Percentiles rank a stretch among this genome's conserved stretches.
phyloP scores from a whole-genome alignment of 352 stramenopile species.

The Thraustochytrium sp. region DNA sequence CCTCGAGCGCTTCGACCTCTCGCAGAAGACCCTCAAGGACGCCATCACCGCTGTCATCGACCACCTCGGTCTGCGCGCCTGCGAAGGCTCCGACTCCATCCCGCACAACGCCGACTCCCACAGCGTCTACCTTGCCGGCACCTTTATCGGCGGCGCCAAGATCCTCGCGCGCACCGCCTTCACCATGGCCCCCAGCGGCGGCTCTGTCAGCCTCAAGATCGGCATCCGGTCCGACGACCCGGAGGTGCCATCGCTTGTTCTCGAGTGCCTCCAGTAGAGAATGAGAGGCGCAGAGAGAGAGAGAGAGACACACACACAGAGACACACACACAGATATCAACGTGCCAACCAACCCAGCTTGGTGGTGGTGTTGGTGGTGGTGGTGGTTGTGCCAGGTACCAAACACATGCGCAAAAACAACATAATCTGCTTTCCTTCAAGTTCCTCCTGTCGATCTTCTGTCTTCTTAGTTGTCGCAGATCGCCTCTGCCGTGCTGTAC shows the following conservation, averaged over 20 bases:
- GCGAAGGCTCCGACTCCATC: constrained; percentile 46
- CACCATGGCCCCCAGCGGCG: background rate
- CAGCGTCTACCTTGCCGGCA: constrained; percentile 42
- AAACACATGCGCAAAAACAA: too few species aligned
- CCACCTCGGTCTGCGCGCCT: constrained; percentile 44
- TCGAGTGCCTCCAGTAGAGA: constrained; percentile 26
- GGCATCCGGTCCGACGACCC: constrained; percentile 1
- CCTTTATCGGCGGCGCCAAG: constrained; percentile 44
- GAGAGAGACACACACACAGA: too few species aligned
- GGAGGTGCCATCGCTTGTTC: constrained; percentile 13
- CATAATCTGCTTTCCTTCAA: too few species aligned
- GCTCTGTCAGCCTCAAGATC: constrained; percentile 43
- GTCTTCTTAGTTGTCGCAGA: too few species aligned
- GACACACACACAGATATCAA: too few species aligned
- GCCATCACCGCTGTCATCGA: constrained; percentile 47
- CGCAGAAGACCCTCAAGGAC: constrained; percentile 45
- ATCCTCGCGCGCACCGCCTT: constrained; percentile 39
- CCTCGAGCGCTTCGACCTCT: constrained; percentile 79
- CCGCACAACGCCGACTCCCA: background rate
- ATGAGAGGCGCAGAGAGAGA: too few species aligned
- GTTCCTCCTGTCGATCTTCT: too few species aligned
- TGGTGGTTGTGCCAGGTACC: too few species aligned
- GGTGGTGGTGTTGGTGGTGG: too few species aligned
- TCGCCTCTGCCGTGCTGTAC: too few species aligned
- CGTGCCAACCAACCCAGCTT: too few species aligned